Evolutionary conservation across 129 eudicot genomes (phyloP), one percentile per base, ranked within the genome.

Genomic region (Pittosporum tobira): DNA sequence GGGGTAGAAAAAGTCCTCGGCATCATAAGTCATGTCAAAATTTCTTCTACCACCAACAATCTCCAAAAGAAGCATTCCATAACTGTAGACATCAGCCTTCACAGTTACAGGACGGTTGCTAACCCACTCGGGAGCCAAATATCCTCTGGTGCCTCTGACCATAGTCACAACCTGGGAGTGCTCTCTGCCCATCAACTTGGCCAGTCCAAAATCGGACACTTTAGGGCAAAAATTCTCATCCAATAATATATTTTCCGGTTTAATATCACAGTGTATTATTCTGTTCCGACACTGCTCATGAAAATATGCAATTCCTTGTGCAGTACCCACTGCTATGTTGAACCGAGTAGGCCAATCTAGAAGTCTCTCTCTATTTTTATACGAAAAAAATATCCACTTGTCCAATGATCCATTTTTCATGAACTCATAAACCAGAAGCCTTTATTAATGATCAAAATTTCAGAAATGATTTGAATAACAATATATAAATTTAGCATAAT

Each of bases 41-140:
- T 91, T 91, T 75, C 99, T 83, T 47, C 99, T 72, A 3, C 99
- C 99, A 27, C 99, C 94, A 47, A 87, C 55, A 14, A 93, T 87
- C 85, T 93, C 99, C 48, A 93, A 46, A 27, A 93, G 78, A 22
- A 93, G 93, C 96, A 93, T 87, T 51, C 99, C 99, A 54, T 93
- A 93, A 66, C 96, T 93, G 65, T 87, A 93, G 30, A 93, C 99
- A 77, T 93, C 99, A 1, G 96, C 99, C 60, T 87, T 93, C 14
- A 87, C 96, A 0, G 99, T 93, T 9, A 93, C 84, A 0, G 99
- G 96, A 26, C 96, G 88, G 58, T 93, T 93, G 59, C 96, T 93
- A 14, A 93, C 71, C 99, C 96, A 93, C 50, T 93, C 99, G 0
- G 99, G 99, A 24, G 99, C 99, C 62, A 93, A 71, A 73, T 93